Percentiles rank a stretch among this genome's conserved stretches.
phyloP scores from a whole-genome alignment of 192 early-diverging fungal genomes.

The Rhizoclosmatium globosum region DNA sequence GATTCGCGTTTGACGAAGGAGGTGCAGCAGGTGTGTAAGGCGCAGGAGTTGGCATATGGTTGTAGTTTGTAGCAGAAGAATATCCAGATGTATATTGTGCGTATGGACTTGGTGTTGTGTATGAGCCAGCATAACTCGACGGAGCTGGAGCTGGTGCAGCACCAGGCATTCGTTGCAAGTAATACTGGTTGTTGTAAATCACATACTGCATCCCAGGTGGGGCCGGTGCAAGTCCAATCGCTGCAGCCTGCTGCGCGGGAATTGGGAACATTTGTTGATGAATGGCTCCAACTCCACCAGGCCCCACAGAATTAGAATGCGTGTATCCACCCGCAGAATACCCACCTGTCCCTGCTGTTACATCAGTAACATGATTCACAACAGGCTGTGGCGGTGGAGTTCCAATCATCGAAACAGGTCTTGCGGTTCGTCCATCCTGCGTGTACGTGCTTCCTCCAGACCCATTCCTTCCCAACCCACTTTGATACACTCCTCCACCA shows the following conservation, averaged over 20 bases:
- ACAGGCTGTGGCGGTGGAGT: background rate
- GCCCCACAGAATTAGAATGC: too few species aligned
- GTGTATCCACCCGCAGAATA: too few species aligned
- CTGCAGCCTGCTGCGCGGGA: background rate
- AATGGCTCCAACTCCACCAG: too few species aligned
- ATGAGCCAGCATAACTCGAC: too few species aligned
- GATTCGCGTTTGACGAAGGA: background rate
- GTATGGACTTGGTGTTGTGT: background rate
- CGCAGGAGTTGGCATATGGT: background rate
- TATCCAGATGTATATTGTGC: background rate
- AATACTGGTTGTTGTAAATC: background rate
- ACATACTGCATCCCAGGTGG: constrained; percentile 1
- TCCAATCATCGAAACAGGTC: background rate
- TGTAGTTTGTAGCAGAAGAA: too few species aligned
- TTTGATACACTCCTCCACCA: too few species aligned
- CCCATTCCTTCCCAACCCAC: too few species aligned
- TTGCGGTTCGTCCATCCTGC: too few species aligned
- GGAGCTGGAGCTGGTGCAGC: background rate
- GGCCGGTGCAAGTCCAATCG: background rate
- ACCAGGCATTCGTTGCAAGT: background rate
- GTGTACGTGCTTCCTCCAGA: too few species aligned
- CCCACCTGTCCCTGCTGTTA: too few species aligned
- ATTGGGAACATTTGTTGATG: background rate
- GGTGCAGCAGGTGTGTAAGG: background rate
- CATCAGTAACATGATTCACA: background rate